These are phyloP conservation scores for Arthrobotrys sphaeroides DNA, from an alignment of 2,329 filamentous ascomycete species.

Conservation along the genomic window DNA sequence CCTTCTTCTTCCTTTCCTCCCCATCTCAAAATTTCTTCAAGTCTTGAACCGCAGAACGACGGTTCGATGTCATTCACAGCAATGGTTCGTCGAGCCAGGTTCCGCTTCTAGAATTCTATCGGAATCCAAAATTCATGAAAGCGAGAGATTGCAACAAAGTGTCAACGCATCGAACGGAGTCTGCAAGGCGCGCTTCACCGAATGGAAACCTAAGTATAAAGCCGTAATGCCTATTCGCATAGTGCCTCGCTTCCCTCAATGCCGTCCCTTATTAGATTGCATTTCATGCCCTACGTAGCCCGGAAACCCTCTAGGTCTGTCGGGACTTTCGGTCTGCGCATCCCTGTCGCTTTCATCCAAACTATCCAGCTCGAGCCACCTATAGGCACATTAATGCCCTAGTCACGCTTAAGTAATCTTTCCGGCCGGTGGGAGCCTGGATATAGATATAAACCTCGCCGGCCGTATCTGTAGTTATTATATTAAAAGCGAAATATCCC, in stretches of 20 bases:
- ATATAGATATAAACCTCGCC: conserved; percentile 20
- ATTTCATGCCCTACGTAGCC: conserved; percentile 38
- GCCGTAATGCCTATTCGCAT: conserved; percentile 27
- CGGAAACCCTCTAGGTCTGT: conserved; percentile 24
- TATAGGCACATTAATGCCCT: conserved; percentile 7
- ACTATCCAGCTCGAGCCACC: background rate
- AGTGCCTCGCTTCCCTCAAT: conserved; percentile 29
- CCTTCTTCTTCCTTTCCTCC: no score
- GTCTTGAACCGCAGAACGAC: no score
- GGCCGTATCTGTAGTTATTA: conserved; percentile 1
- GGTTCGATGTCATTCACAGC: no score
- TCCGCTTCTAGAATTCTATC: no score
- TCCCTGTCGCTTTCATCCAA: conserved; percentile 15
- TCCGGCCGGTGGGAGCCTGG: conserved; percentile 11
- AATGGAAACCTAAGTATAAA: conserved; percentile 15
- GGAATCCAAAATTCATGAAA: background rate
- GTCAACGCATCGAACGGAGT: conserved; percentile 3
- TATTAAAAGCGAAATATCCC: conserved; percentile 31
- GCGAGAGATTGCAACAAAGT: conserved; percentile 20
- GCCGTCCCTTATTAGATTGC: conserved; percentile 21
- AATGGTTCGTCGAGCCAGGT: no score
- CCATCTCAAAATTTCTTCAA: no score
- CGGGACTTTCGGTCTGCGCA: conserved; percentile 50
- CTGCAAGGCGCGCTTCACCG: background rate
- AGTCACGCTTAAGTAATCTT: conserved; percentile 42